Evolutionary conservation across 495 filamentous ascomycete species (phyloP).

Genomic region (Penicillium subrubescens): DNA sequence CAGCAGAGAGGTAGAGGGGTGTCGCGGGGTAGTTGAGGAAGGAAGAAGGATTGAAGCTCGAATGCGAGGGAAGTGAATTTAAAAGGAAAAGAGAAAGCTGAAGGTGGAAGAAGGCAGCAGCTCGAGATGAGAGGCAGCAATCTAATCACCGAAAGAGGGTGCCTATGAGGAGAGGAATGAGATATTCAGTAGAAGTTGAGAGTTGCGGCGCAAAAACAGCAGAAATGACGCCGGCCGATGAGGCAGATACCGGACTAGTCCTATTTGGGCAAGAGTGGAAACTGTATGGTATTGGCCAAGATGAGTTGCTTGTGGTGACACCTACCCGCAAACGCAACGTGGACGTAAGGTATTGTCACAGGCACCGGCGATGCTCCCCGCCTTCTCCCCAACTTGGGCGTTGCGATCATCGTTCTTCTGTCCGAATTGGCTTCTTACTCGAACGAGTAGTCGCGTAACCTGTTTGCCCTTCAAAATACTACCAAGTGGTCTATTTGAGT

Average conservation of each 20-base stretch:
- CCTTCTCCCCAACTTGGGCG: constrained; percentile 25
- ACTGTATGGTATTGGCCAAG: constrained; percentile 2
- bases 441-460: background rate
- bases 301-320: background rate
- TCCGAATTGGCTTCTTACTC: constrained; percentile 19
- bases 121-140: background rate
- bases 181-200: background rate
- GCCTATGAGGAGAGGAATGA: background rate
- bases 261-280: constrained; percentile 2
- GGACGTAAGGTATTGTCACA: constrained; percentile 40
- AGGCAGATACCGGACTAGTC: background rate
- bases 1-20: constrained; percentile 5
- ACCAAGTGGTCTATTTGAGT: background rate
- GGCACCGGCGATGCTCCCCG: constrained; percentile 36
- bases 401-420: constrained; percentile 25
- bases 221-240: constrained; percentile 4
- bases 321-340: constrained; percentile 14
- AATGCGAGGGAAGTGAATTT: background rate
- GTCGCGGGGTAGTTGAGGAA: constrained; percentile 7
- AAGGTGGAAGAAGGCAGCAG: background rate
- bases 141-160: background rate
- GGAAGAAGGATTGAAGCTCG: background rate
- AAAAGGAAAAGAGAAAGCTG: background rate
- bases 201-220: constrained; percentile 7
- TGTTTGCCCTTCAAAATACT: background rate